Evolutionary conservation across 1,139 yeast species (phyloP), one percentile per base, ranked within the genome.

Genomic region (Hansenula sp.): DNA sequence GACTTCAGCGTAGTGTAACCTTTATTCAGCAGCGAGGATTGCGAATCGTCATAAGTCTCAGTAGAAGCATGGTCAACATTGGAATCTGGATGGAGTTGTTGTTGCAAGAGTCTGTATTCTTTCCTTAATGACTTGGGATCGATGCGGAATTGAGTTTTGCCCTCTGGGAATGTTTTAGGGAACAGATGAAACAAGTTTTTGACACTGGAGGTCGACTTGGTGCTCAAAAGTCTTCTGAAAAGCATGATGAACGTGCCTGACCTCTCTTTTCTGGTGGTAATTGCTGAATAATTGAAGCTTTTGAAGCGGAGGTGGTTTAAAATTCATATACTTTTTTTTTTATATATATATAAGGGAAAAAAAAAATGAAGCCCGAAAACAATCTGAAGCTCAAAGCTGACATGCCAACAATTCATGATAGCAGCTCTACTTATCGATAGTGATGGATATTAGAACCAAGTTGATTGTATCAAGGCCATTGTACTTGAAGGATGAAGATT

Each of bases 61-160:
- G 41, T 50, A n/a, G 36, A 46, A 33, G 41, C 44, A 29, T 41
- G 43, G 8, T 59, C 32, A 76, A 25, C 12, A 15, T 32, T 41
- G 29, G 70, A 35, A 61, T 91, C 99, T 0, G 99, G 99, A 59
- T 91, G 99, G 42, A 78, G 74, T 48, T 74, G 69, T 33, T 86
- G 77, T 61, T 93, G 98, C 33, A 90, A 67, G 10, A 60, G 57
- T 40, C 96, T 70, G 60, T 81, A 91, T 59, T 93, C 99, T 46
- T 79, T 74, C 42, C 95, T 75, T 42, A 93, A 70, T 12, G 65
- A 58, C 44, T 72, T 68, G 11, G 69, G 59, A 53, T 87, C 80
- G 13, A 89, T 65, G 7, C 63, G 57, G 66, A 90, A 91, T 1
- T 90, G 88, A 0, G 94, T 93, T 2, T 83, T 79, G 0, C 85